phyloP scores from a whole-genome alignment of 2,329 filamentous ascomycete species.

The Epicoccum nigrum region DNA sequence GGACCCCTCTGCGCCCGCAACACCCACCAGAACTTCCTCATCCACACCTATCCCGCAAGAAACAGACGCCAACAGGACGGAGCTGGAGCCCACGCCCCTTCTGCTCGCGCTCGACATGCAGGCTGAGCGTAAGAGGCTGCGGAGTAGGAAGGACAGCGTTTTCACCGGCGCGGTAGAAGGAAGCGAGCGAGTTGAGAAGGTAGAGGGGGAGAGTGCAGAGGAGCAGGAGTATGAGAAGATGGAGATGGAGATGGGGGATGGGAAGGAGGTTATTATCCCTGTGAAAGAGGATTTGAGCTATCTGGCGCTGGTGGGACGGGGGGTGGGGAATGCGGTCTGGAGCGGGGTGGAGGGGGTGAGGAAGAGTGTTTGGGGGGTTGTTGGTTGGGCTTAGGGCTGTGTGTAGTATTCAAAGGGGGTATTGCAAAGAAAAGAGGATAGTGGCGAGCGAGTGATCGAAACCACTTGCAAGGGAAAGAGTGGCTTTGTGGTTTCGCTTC shows the following conservation, averaged over 20 bases:
- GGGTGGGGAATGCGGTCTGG: constrained; percentile 1
- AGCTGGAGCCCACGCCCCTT: constrained; percentile 11
- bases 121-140: constrained; percentile 8
- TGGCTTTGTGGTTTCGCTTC: too few species aligned
- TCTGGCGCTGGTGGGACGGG: constrained; percentile 6
- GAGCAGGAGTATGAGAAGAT: not conserved
- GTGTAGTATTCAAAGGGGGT: not conserved
- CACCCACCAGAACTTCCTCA: not conserved
- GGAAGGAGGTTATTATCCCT: constrained; percentile 9
- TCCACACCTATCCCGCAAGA: not conserved
- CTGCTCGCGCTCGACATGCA: constrained; percentile 14
- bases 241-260: constrained; percentile 1
- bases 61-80: constrained; percentile 1
- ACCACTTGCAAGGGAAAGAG: too few species aligned
- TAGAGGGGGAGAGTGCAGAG: not conserved
- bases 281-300: constrained; percentile 13
- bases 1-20: not conserved
- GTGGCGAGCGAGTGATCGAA: too few species aligned
- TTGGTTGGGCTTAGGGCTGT: constrained; percentile 1
- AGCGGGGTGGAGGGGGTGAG: constrained; percentile 12
- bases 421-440: not conserved
- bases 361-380: constrained; percentile 15
- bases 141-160: constrained; percentile 1
- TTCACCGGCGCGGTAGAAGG: constrained; percentile 1
- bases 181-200: not conserved